A percentile compares a stretch with the other conserved stretches of the same genome.
Evolutionary conservation across 306 rosid genomes (phyloP).

Genomic region (Malus orientalis): DNA sequence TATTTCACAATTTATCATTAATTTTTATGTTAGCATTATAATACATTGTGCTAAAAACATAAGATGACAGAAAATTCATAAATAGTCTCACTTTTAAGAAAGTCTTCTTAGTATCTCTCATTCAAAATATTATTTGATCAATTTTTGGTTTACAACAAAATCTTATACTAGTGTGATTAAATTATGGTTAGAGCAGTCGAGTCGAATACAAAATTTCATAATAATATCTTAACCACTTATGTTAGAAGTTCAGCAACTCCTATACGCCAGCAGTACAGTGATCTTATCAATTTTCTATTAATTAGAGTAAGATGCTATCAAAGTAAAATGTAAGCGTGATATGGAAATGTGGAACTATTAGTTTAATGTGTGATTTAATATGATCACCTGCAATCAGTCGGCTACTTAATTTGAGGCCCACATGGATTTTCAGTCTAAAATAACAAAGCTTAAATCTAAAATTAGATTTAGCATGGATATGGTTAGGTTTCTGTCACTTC

Average conservation of each 20-base stretch:
- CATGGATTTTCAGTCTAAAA: conserved; percentile 16
- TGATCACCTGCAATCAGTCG: not conserved
- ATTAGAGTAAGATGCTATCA: not conserved
- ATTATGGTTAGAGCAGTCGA: too few relatives aligned
- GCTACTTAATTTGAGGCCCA: conserved; percentile 19
- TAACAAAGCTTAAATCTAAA: not conserved
- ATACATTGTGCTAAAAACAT: too few relatives aligned
- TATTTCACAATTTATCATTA: too few relatives aligned
- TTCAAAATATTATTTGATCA: not conserved
- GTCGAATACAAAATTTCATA: too few relatives aligned
- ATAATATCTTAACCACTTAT: not conserved
- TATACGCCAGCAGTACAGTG: not conserved
- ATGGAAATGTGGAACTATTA: not conserved
- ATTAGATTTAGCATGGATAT: conserved; percentile 3
- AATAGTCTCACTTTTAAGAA: too few relatives aligned
- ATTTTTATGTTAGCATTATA: too few relatives aligned
- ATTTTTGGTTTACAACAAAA: too few relatives aligned
- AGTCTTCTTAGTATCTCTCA: too few relatives aligned
- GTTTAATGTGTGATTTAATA: not conserved
- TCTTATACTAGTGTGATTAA: too few relatives aligned
- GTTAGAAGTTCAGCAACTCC: not conserved
- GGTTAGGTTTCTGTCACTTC: conserved; percentile 57
- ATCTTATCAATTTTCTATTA: too few relatives aligned
- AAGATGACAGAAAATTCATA: too few relatives aligned
- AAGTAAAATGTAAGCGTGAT: not conserved